Evolutionary conservation across 148 eudicot species (phyloP), one percentile per base, ranked within the genome.

Genomic region (Camellia japonica): DNA sequence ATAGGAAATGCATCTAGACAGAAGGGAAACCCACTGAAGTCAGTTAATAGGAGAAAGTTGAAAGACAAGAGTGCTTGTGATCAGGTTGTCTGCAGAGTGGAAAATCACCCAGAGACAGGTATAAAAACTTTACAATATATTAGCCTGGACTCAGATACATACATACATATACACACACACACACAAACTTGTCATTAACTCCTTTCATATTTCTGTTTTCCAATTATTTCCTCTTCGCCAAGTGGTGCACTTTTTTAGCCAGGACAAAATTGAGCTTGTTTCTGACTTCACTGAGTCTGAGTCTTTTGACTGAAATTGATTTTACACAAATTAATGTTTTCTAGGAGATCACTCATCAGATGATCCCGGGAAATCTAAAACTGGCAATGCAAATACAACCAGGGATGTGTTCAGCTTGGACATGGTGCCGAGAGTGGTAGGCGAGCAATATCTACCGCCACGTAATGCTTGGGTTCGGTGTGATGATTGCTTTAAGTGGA

Each of bases 401-500:
- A 86, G 79, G 43, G 82, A 78, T n/a, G 20, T 78, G 60, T 65
- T 83, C 4, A 74, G 78, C 83, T 44, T 73, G 74, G 81, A 78
- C 49, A 76, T 70, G 71, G 63, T 67, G 47, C 80, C 85, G 38
- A 80, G 73, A 74, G 92, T 68, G 54, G 79, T 23, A 42, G 81
- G 52, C 52, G 73, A 84, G 59, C 90, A 83, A 78, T 84, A 54
- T 68, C 51, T 74, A 73, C 84, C 85, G 9, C 89, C 88, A 3
- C 88, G 88, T 69, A 85, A 83, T 81, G 99, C 99, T 42, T 96
- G 99, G 99, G 99, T 96, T 61, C 85, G 90, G 76, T 96, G 99
- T 83, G 99, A 96, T 69, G 94, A 89, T 80, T 96, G 99, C 85
- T 78, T 80, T 30, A 96, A 96, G 84, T 96, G 99, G 99, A 93